Conservation (phyloP, 2,329 filamentous ascomycete genomes). For the Clarireedia monteithiana region DNA sequence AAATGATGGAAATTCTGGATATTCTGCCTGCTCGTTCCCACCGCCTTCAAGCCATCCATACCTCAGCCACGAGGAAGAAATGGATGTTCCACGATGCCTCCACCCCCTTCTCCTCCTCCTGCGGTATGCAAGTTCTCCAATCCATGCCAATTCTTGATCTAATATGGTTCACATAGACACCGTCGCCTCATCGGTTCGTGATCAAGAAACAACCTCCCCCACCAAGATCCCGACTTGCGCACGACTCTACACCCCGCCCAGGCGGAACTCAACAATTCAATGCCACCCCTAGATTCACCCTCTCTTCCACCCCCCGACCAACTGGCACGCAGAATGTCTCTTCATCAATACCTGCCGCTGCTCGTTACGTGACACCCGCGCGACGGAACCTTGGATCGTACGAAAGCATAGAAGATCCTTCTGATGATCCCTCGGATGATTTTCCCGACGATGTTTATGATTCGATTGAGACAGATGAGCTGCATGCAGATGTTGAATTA, state of each 20-base stretch:
- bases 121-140: slow-evolving; percentile 19
- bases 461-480: slow-evolving; percentile 22
- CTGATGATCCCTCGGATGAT: slow-evolving; percentile 14
- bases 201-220: slow-evolving; percentile 23
- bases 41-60: not conserved
- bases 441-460: slow-evolving; percentile 14
- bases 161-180: slow-evolving; percentile 25
- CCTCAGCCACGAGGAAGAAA: not conserved
- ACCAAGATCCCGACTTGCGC: slow-evolving; percentile 17
- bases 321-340: slow-evolving; percentile 18
- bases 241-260: slow-evolving; percentile 18
- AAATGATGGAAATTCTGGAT: not conserved
- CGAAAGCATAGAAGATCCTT: slow-evolving; percentile 22
- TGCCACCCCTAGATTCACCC: slow-evolving; percentile 27
- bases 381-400: slow-evolving; percentile 11
- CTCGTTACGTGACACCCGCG: slow-evolving; percentile 24
- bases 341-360: slow-evolving; percentile 21
- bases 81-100: slow-evolving; percentile 25
- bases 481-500: slow-evolving; percentile 11
- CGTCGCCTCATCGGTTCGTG: slow-evolving; percentile 32
- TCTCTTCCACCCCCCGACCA: slow-evolving; percentile 25
- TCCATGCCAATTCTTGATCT: not conserved
- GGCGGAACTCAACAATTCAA: slow-evolving; percentile 27
- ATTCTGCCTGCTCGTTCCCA: not conserved
- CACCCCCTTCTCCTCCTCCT: slow-evolving; percentile 29